These are phyloP conservation scores for Podila epigama DNA, from an alignment of 192 early-diverging fungal genomes.

Conservation along the genomic window DNA sequence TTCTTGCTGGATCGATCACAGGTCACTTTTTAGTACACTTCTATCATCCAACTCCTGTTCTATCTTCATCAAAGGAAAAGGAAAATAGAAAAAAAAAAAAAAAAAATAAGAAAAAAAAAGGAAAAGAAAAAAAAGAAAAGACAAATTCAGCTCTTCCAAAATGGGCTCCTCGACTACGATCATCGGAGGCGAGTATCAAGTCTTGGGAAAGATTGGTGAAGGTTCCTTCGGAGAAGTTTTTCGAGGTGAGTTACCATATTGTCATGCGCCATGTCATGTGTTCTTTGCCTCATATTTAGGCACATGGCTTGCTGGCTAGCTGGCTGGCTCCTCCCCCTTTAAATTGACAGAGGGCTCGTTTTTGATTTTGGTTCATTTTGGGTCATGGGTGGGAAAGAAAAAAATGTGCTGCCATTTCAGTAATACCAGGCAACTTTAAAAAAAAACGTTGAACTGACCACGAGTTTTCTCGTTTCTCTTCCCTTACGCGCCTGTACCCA, in stretches of 20 bases:
- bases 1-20: neutral
- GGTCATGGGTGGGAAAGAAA: neutral
- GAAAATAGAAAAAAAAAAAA: neutral
- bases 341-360: too few species aligned
- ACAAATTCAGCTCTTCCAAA: slow-evolving; percentile 4
- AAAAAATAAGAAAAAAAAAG: neutral
- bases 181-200: slow-evolving; percentile 61
- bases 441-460: too few species aligned
- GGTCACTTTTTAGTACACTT: too few species aligned
- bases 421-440: too few species aligned
- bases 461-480: too few species aligned
- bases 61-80: neutral
- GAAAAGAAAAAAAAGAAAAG: too few species aligned
- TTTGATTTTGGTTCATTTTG: neutral
- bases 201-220: slow-evolving; percentile 65
- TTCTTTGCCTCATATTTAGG: too few species aligned
- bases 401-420: neutral
- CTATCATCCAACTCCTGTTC: too few species aligned
- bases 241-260: slow-evolving; percentile 61
- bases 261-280: too few species aligned
- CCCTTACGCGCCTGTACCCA: too few species aligned
- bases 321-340: too few species aligned
- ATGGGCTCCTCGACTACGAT: slow-evolving; percentile 52
- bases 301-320: too few species aligned
- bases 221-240: slow-evolving; percentile 70